Base-by-base conservation (phyloP, 108 stramenopile genomes). In the Parietichytrium sp. region DNA sequence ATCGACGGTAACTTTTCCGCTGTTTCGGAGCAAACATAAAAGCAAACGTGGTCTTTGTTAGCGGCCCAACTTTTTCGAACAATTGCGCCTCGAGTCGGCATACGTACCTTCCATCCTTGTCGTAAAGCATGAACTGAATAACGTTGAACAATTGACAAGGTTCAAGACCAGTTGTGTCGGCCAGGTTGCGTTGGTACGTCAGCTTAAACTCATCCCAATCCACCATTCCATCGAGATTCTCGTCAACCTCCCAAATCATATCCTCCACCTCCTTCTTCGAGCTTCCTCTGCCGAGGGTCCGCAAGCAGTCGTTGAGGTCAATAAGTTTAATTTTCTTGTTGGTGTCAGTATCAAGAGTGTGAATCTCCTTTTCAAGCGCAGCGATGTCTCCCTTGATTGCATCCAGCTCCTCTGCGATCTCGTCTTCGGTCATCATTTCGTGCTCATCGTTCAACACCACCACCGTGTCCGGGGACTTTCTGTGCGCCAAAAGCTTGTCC, bases 171-270 rank as follows among this genome's bases (percentile, higher is more conserved):
- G 92, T 91, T 3, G 80, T 84, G 77, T 95, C 94, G 16, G 87
- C 89, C 6, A 95, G 85, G 55, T 95, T 95, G 2, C 94, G 87
- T 77, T 92, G 87, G 85, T 92, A 95, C 85, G 92, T 95, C 52
- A 93, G 85, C 79, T 82, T 82, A 38, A 95, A 92, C 85, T 95
- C 94, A 7, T 92, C 92, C 94, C 94, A 95, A 83, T 94, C 93
- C 27, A 95, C 82, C 16, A 86, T 88, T 33, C 92, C 92, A 82
- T 95, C 94, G 26, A 93, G 79, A 52, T 94, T 93, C 79, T 95
- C 94, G 83, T 95, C 94, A 16, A 93, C 93, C 82, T 95, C 94
- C 94, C 94, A 95, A 54, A 95, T 91, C 85, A 95, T 92, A 61
- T 94, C 93, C 48, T 91, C 90, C 10, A 93, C 90, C 79, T 94